Evolutionary conservation across 1,284 basidiomycete species (phyloP).

Genomic region (Inonotus obliquus): DNA sequence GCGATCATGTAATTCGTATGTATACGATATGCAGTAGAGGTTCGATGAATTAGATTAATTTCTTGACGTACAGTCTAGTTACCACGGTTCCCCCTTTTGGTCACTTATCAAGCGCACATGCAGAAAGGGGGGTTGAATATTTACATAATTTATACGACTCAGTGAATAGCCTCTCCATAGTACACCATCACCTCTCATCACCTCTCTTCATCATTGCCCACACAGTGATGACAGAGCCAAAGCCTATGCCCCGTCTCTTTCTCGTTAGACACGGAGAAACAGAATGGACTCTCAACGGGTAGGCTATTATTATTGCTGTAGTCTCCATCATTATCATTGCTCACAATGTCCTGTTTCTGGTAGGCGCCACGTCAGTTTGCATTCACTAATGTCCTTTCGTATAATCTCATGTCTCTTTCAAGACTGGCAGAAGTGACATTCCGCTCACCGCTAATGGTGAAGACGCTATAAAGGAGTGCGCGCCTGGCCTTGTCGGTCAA

Average conservation of each 20-base stretch:
- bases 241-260: conserved; percentile 70
- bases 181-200: no score
- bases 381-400: neutral
- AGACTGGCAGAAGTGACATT: conserved; percentile 89
- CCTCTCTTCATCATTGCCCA: no score
- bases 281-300: conserved; percentile 88
- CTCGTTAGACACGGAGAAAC: conserved; percentile 85
- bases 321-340: conserved; percentile 8
- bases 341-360: neutral
- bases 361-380: conserved; percentile 71
- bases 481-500: conserved; percentile 63
- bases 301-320: conserved; percentile 5
- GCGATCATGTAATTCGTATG: no score
- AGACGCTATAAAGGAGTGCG: conserved; percentile 63
- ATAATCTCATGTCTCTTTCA: conserved; percentile 4
- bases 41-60: no score
- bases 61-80: no score
- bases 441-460: conserved; percentile 83
- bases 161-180: no score
- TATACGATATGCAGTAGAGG: no score
- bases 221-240: conserved; percentile 22
- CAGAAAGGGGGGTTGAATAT: no score
- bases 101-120: no score
- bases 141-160: no score
- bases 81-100: no score